Percentiles rank a stretch among this genome's conserved stretches.
These are phyloP conservation scores for Pharnaceum exiguum DNA, from an alignment of 148 eudicot genomes.

Conservation along the genomic window DNA sequence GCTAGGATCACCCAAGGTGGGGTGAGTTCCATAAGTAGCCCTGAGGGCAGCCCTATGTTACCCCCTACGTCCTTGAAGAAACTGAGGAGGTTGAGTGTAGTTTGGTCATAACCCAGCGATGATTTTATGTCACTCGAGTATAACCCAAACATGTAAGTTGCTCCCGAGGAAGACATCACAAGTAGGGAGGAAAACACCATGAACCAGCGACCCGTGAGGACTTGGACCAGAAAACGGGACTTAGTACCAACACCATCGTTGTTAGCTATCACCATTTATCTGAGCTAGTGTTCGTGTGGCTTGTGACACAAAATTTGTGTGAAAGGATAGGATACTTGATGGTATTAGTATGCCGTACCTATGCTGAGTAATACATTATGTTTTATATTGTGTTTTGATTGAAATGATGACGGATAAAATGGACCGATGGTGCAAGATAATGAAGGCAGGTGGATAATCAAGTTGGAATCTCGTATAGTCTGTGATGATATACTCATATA, in stretches of 20 bases:
- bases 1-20: conserved; percentile 44
- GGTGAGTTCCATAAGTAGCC: conserved; percentile 34
- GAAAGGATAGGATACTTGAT: too few relatives aligned
- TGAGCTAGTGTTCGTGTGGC: too few relatives aligned
- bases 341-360: too few relatives aligned
- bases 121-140: conserved; percentile 30
- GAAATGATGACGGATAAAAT: too few relatives aligned
- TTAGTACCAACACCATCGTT: background rate
- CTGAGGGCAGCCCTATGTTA: conserved; percentile 28
- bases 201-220: conserved; percentile 40
- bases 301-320: too few relatives aligned
- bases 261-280: background rate
- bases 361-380: too few relatives aligned
- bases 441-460: too few relatives aligned
- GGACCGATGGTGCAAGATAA: too few relatives aligned
- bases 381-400: too few relatives aligned
- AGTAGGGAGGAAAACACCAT: conserved; percentile 37
- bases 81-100: conserved; percentile 34
- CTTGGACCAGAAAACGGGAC: conserved; percentile 1
- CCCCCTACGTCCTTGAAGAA: conserved; percentile 42
- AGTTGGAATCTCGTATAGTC: too few relatives aligned
- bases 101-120: conserved; percentile 33
- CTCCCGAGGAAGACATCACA: conserved; percentile 37
- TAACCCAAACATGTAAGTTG: conserved; percentile 41
- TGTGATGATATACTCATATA: too few relatives aligned